A percentile compares a stretch with the other conserved stretches of the same genome.
These are phyloP conservation scores for Emericellopsis atlantica DNA, from an alignment of 2,329 filamentous ascomycete genomes.

Conservation along the genomic window DNA sequence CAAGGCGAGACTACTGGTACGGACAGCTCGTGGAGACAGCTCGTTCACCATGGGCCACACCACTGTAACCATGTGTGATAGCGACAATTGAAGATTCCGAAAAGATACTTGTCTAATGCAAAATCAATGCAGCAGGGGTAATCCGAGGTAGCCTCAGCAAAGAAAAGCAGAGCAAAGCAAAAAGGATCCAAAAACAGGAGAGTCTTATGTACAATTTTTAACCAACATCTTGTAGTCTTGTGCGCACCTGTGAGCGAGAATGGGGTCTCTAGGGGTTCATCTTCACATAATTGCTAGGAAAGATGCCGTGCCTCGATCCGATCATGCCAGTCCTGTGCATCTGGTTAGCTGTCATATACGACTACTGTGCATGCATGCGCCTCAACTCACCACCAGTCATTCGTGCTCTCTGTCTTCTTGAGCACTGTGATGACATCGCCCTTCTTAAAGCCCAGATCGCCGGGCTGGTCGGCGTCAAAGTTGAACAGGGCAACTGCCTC, in stretches of 20 bases:
- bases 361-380: not conserved
- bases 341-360: slow-evolving; percentile 3
- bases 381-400: slow-evolving; percentile 75
- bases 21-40: not conserved
- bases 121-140: too few species aligned
- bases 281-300: slow-evolving; percentile 72
- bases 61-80: not conserved
- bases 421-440: slow-evolving; percentile 90
- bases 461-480: slow-evolving; percentile 87
- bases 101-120: too few species aligned
- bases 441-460: slow-evolving; percentile 93
- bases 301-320: slow-evolving; percentile 76
- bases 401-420: slow-evolving; percentile 86
- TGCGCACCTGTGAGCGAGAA: not conserved
- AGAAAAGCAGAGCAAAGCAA: not conserved
- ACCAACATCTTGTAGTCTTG: not conserved
- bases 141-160: too few species aligned
- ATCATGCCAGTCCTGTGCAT: slow-evolving; percentile 68
- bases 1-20: slow-evolving; percentile 17
- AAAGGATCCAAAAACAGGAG: not conserved
- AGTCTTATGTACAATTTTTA: too few species aligned
- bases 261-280: slow-evolving; percentile 35
- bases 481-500: slow-evolving; percentile 87
- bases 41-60: not conserved
- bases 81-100: too few species aligned